Evolutionary conservation across 495 filamentous ascomycete species (phyloP).

Genomic region (Hypoxylon perforatum): DNA sequence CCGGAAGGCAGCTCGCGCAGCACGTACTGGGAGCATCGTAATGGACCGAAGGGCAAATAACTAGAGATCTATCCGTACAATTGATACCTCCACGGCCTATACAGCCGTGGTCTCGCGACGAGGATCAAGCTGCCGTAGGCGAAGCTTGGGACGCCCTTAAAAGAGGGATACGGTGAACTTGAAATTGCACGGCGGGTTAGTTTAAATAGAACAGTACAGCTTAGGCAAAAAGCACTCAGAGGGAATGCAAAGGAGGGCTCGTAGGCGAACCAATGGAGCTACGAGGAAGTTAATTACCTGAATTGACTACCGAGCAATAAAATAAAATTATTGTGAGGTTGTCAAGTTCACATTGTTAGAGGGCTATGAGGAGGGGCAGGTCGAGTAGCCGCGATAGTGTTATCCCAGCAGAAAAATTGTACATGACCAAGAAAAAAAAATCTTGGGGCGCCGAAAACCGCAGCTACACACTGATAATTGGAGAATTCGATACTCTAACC

Average conservation of each 20-base stretch:
- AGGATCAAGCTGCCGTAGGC: slow-evolving; percentile 39
- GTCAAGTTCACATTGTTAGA: slow-evolving; percentile 41
- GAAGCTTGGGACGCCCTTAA: slow-evolving; percentile 30
- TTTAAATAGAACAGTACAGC: slow-evolving; percentile 5
- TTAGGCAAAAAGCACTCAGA: slow-evolving; percentile 5
- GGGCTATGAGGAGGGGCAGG: slow-evolving; percentile 38
- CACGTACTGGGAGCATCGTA: slow-evolving; percentile 35
- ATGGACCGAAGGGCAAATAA: slow-evolving; percentile 9
- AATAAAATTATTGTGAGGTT: slow-evolving; percentile 14
- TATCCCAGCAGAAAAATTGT: slow-evolving; percentile 24
- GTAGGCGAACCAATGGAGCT: slow-evolving; percentile 33
- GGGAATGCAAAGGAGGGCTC: background rate
- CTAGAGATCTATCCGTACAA: slow-evolving; percentile 15
- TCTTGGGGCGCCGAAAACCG: slow-evolving; percentile 39
- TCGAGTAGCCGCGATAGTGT: slow-evolving; percentile 32
- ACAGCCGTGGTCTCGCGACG: slow-evolving; percentile 41
- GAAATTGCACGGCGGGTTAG: slow-evolving; percentile 24
- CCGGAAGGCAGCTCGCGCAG: slow-evolving; percentile 47
- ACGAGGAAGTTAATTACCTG: slow-evolving; percentile 31
- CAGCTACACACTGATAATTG: slow-evolving; percentile 27
- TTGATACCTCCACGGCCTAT: slow-evolving; percentile 39
- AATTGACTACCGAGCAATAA: slow-evolving; percentile 24
- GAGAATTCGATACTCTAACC: slow-evolving; percentile 11
- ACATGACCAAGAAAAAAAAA: slow-evolving; percentile 37
- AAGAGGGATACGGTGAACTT: slow-evolving; percentile 25